These are phyloP conservation scores for Colletotrichum spaethianum DNA, from an alignment of 2,329 filamentous ascomycete species.

Conservation along the genomic window DNA sequence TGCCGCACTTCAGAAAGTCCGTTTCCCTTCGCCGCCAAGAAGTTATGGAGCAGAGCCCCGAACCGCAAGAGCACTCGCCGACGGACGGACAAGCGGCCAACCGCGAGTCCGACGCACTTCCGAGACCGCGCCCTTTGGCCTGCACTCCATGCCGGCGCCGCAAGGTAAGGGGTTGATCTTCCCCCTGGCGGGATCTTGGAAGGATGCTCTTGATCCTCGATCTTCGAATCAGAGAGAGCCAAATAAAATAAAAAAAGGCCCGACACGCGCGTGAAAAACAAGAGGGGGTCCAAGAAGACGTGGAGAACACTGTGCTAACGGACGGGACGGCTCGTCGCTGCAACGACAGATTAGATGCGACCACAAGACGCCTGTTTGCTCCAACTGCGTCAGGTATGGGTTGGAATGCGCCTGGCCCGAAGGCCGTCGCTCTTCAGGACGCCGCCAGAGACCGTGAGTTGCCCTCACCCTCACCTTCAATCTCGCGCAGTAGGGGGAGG, in stretches of 20 bases:
- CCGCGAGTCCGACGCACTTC: slow-evolving; percentile 38
- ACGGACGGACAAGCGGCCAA: slow-evolving; percentile 39
- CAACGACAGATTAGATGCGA: slow-evolving; percentile 36
- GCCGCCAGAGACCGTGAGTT: slow-evolving; percentile 38
- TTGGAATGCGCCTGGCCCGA: slow-evolving; percentile 38
- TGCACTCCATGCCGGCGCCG: slow-evolving; percentile 41
- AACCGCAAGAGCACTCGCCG: slow-evolving; percentile 32
- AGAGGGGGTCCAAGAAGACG: not conserved
- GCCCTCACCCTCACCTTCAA: not conserved
- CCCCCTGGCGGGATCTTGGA: not conserved
- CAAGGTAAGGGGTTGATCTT: slow-evolving; percentile 32
- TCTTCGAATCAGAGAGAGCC: not conserved
- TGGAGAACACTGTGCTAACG: slow-evolving; percentile 18
- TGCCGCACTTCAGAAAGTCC: slow-evolving; percentile 24
- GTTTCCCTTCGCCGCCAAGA: slow-evolving; percentile 13
- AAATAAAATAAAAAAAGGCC: too few relatives aligned
- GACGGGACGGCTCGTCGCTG: slow-evolving; percentile 30
- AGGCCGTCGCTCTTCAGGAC: slow-evolving; percentile 38
- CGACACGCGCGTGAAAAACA: not conserved
- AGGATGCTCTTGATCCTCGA: not conserved
- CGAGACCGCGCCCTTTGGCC: slow-evolving; percentile 39
- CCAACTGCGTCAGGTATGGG: slow-evolving; percentile 38
- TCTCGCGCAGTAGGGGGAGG: not conserved
- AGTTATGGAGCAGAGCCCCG: slow-evolving; percentile 39
- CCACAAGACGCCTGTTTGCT: slow-evolving; percentile 35